phyloP scores from a whole-genome alignment of 768 basidiomycete species.

The Royoungia palumana region DNA sequence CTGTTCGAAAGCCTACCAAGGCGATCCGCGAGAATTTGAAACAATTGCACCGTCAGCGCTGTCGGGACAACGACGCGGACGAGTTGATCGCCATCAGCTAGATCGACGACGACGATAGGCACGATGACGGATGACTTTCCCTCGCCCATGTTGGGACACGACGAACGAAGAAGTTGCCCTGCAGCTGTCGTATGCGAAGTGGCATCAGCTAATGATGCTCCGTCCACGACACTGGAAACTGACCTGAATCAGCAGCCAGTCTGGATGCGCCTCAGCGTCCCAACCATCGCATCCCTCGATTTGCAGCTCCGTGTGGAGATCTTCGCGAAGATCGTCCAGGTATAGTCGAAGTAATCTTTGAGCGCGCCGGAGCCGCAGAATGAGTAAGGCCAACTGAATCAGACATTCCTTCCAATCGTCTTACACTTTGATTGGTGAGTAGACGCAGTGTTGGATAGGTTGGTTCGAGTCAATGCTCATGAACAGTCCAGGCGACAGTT shows the following conservation, averaged over 20 bases:
- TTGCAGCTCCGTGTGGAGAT: slow-evolving; percentile 27
- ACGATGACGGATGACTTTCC: slow-evolving; percentile 46
- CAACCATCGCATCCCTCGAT: slow-evolving; percentile 24
- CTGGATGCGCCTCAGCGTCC: slow-evolving; percentile 23
- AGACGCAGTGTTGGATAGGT: too few species aligned
- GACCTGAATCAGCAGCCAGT: slow-evolving; percentile 48
- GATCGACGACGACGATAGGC: slow-evolving; percentile 37
- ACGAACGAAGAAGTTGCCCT: too few species aligned
- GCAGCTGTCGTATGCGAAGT: too few species aligned
- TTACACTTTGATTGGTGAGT: slow-evolving; percentile 12
- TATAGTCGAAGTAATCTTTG: slow-evolving; percentile 32
- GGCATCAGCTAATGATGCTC: too few species aligned
- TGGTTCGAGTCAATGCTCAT: too few species aligned
- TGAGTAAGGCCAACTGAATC: slow-evolving; percentile 24
- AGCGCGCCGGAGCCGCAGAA: slow-evolving; percentile 36
- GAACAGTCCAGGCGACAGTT: too few species aligned
- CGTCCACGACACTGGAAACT: too few species aligned
- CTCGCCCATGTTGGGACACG: too few species aligned
- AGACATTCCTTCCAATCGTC: slow-evolving; percentile 32
- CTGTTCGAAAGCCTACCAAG: slow-evolving; percentile 45
- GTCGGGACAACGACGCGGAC: slow-evolving; percentile 52
- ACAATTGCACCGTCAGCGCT: slow-evolving; percentile 45
- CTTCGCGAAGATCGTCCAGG: slow-evolving; percentile 23
- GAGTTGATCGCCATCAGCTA: slow-evolving; percentile 43
- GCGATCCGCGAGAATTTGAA: slow-evolving; percentile 43